Evolutionary conservation across 2,329 filamentous ascomycete genomes (phyloP).

Genomic region (Cryphonectria nitschkei): DNA sequence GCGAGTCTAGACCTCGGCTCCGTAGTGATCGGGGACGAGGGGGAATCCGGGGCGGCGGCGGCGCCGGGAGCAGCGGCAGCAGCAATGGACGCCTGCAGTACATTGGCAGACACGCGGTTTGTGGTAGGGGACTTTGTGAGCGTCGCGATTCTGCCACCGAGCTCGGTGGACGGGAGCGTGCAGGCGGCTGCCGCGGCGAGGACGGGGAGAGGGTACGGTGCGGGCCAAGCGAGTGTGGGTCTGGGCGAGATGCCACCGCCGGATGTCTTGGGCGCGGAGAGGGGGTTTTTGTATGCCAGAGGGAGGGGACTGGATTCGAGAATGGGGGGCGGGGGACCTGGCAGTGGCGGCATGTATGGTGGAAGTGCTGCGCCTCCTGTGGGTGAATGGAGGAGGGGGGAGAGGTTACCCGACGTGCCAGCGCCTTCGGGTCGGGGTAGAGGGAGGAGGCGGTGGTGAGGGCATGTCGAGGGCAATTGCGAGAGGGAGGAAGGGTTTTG

Average conservation of each 20-base stretch:
- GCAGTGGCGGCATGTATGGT: slow-evolving; percentile 33
- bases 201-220: slow-evolving; percentile 46
- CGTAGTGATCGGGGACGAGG: slow-evolving; percentile 71
- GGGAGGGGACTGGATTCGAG: slow-evolving; percentile 32
- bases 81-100: slow-evolving; percentile 69
- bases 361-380: slow-evolving; percentile 41
- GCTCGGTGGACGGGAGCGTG: slow-evolving; percentile 70
- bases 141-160: slow-evolving; percentile 77
- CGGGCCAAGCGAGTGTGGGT: slow-evolving; percentile 39
- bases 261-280: slow-evolving; percentile 43
- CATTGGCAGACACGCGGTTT: slow-evolving; percentile 76
- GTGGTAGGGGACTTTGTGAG: slow-evolving; percentile 88
- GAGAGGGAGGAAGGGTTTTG: background rate
- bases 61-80: slow-evolving; percentile 36
- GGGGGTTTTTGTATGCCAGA: slow-evolving; percentile 43
- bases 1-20: slow-evolving; percentile 81
- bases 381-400: slow-evolving; percentile 71
- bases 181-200: slow-evolving; percentile 61
- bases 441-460: slow-evolving; percentile 43
- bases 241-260: slow-evolving; percentile 33
- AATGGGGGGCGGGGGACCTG: slow-evolving; percentile 40
- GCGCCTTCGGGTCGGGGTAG: slow-evolving; percentile 49
- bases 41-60: slow-evolving; percentile 39
- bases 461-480: slow-evolving; percentile 29
- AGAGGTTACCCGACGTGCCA: slow-evolving; percentile 60